Evolutionary conservation across 1,284 basidiomycete genomes (phyloP).

Genomic region (Testicularia cyperi): DNA sequence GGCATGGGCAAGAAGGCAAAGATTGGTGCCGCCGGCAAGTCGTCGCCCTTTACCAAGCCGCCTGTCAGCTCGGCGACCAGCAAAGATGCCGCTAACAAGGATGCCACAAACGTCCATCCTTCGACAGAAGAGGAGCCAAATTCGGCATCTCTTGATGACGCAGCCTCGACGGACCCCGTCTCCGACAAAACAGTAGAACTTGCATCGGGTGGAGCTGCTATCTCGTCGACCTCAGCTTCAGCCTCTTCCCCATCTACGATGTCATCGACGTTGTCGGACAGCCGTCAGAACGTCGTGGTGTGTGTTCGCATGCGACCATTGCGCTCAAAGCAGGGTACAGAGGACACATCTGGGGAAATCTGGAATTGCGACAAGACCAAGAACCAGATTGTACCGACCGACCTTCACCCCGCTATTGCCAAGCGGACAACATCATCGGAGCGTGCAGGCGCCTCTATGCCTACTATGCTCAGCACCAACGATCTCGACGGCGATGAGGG

Average conservation of each 20-base stretch:
- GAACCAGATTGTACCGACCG: conserved; percentile 49
- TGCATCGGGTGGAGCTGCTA: too few relatives aligned
- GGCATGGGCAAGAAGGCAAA: conserved; percentile 36
- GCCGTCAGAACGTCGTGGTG: conserved; percentile 55
- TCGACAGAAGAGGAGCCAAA: too few relatives aligned
- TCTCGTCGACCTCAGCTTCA: not conserved
- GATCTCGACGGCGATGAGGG: conserved; percentile 19
- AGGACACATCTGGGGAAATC: too few relatives aligned
- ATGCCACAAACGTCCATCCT: too few relatives aligned
- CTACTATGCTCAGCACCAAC: conserved; percentile 2
- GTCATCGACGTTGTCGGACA: conserved; percentile 2
- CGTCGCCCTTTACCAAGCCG: conserved; percentile 23
- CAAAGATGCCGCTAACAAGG: not conserved
- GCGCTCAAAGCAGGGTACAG: conserved; percentile 4
- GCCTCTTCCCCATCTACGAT: not conserved
- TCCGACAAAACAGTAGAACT: too few relatives aligned
- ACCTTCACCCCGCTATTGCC: conserved; percentile 54
- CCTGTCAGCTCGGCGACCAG: too few relatives aligned
- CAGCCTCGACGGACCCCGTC: too few relatives aligned
- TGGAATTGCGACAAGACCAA: conserved; percentile 43
- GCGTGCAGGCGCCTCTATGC: conserved; percentile 11
- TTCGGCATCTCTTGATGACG: too few relatives aligned
- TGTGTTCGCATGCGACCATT: conserved; percentile 53
- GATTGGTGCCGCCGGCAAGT: conserved; percentile 24
- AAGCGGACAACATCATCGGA: conserved; percentile 46